phyloP scores from a whole-genome alignment of 169 alveolate species.

The Neospora caninum region DNA sequence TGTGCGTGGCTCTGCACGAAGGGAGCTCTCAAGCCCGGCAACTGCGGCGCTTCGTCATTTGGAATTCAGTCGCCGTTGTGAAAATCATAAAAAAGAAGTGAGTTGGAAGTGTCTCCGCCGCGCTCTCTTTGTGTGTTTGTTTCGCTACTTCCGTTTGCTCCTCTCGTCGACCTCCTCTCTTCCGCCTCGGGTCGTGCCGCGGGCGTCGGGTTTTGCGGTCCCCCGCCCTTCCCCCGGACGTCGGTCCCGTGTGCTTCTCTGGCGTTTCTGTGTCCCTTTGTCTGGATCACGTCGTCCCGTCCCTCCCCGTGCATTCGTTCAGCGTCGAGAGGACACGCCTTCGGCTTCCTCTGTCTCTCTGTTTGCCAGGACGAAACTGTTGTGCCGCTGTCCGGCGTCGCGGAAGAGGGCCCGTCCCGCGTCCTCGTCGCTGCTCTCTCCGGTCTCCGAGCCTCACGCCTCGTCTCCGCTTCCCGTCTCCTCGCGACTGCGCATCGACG shows the following conservation, averaged over 20 bases:
- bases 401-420: neutral
- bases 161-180: neutral
- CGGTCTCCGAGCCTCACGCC: neutral
- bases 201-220: neutral
- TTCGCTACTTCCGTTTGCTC: neutral
- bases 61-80: slow-evolving; percentile 67
- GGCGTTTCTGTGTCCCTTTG: no score
- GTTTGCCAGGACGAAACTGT: slow-evolving; percentile 41
- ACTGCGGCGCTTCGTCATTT: slow-evolving; percentile 57
- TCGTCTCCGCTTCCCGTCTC: neutral
- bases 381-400: slow-evolving; percentile 30
- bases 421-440: neutral
- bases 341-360: neutral
- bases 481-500: neutral
- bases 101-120: neutral
- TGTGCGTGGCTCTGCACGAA: neutral
- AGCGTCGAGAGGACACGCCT: neutral
- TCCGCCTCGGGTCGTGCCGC: neutral
- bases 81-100: slow-evolving; percentile 47
- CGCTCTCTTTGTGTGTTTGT: neutral
- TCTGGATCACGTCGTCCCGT: no score
- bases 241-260: no score
- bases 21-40: slow-evolving; percentile 20
- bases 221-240: neutral
- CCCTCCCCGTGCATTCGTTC: no score